phyloP scores from a whole-genome alignment of 208 protist species.

The Lotmaria passim region DNA sequence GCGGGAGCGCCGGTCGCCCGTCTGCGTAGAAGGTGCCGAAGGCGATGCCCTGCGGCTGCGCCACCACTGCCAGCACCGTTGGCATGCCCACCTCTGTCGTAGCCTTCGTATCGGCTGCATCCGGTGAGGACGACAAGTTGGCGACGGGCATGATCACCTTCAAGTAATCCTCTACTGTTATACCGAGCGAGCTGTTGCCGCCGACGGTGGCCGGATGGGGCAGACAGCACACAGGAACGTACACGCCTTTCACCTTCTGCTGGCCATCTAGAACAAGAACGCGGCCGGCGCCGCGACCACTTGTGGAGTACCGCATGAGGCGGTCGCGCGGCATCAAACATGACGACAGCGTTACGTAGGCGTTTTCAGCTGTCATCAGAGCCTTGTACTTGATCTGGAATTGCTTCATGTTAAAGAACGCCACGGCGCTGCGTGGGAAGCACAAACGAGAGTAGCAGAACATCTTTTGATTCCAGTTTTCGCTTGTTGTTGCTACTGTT shows the following conservation, averaged over 20 bases:
- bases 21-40: constrained; percentile 35
- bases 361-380: constrained; percentile 47
- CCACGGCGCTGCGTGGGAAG: constrained; percentile 57
- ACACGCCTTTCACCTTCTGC: constrained; percentile 84
- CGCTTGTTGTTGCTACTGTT: neutral
- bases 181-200: constrained; percentile 55
- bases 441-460: constrained; percentile 17
- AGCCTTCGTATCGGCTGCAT: neutral
- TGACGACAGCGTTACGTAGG: constrained; percentile 41
- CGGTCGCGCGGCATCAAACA: constrained; percentile 59
- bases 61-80: constrained; percentile 39
- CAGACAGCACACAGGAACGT: constrained; percentile 71
- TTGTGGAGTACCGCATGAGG: constrained; percentile 72
- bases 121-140: too few species aligned
- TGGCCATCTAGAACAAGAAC: constrained; percentile 84
- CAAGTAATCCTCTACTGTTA: constrained; percentile 62
- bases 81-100: constrained; percentile 9
- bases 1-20: constrained; percentile 31
- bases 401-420: constrained; percentile 83
- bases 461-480: too few species aligned
- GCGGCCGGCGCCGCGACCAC: constrained; percentile 58
- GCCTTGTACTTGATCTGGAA: constrained; percentile 69
- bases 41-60: constrained; percentile 50
- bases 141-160: constrained; percentile 19
- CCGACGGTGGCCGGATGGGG: constrained; percentile 62